A percentile compares a stretch with the other conserved stretches of the same genome.
Conservation (phyloP, 192 early-diverging fungal species). For the Lobosporangium transversale region DNA sequence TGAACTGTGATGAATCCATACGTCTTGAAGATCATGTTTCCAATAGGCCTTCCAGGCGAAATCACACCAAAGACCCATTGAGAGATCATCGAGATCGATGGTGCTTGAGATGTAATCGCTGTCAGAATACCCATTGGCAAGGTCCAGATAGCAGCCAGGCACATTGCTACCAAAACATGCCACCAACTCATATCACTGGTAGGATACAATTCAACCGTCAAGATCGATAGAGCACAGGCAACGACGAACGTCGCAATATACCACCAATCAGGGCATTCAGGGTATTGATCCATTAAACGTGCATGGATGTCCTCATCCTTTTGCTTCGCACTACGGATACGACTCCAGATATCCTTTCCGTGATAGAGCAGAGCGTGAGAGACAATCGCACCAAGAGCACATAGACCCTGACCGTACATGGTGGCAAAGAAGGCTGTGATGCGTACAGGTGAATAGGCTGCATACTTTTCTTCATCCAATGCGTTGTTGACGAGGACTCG, state of each 20-base stretch:
- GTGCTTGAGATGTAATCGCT: constrained; percentile 67
- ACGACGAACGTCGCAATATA: constrained; percentile 68
- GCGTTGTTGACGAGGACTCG: constrained; percentile 66
- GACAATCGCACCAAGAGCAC: constrained; percentile 72
- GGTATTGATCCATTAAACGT: constrained; percentile 77
- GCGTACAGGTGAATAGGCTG: constrained; percentile 68
- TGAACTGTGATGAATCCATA: constrained; percentile 66
- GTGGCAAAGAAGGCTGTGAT: constrained; percentile 75
- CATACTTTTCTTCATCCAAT: constrained; percentile 67
- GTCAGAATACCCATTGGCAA: constrained; percentile 73
- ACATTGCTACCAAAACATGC: constrained; percentile 62
- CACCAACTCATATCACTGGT: constrained; percentile 69
- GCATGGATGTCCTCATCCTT: constrained; percentile 78
- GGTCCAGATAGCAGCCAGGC: constrained; percentile 60
- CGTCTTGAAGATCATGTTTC: constrained; percentile 78
- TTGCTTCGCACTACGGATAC: constrained; percentile 65
- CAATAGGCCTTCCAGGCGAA: constrained; percentile 67
- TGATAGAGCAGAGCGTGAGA: constrained; percentile 70
- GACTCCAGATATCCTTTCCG: constrained; percentile 70
- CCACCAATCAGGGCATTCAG: constrained; percentile 84
- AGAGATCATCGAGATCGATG: constrained; percentile 71
- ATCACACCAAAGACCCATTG: constrained; percentile 75
- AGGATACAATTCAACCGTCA: constrained; percentile 57
- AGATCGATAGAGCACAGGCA: constrained; percentile 61
- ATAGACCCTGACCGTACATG: constrained; percentile 75